These are phyloP conservation scores for Pilobolus umbonatus DNA, from an alignment of 192 early-diverging fungal genomes.

Conservation along the genomic window DNA sequence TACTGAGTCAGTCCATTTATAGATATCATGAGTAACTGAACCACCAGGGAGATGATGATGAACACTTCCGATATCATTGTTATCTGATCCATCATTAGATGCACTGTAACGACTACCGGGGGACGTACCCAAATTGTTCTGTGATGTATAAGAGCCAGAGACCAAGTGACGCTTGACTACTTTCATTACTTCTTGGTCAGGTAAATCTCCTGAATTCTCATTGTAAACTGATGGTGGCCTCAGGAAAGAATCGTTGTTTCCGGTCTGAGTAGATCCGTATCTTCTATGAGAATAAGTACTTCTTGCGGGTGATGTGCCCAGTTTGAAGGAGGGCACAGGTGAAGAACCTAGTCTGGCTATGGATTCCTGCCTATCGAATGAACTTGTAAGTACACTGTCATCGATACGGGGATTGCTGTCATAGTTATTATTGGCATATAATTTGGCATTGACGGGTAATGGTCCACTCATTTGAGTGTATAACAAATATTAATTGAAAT, in stretches of 20 bases:
- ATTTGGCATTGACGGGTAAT: conserved; percentile 21
- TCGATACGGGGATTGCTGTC: not conserved
- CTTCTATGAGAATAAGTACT: conserved; percentile 1
- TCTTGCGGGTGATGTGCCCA: conserved; percentile 12
- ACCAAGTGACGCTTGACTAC: conserved; percentile 68
- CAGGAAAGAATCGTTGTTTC: not conserved
- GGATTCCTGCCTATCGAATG: conserved; percentile 10
- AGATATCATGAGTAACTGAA: conserved; percentile 79
- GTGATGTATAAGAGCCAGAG: conserved; percentile 18
- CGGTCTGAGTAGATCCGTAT: conserved; percentile 6
- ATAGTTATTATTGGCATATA: not conserved
- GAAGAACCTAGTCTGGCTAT: conserved; percentile 9
- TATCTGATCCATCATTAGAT: not conserved
- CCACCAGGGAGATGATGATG: conserved; percentile 59
- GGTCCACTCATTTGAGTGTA: conserved; percentile 12
- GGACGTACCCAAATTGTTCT: not conserved
- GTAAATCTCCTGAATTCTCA: conserved; percentile 31
- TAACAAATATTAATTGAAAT: not conserved
- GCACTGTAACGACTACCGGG: conserved; percentile 9
- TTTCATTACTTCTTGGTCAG: conserved; percentile 51
- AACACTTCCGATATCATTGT: conserved; percentile 35
- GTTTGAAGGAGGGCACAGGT: conserved; percentile 9
- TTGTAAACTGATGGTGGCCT: conserved; percentile 6
- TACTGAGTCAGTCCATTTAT: conserved; percentile 78
- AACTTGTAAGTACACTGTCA: conserved; percentile 6